Conservation (phyloP, 1,284 basidiomycete genomes). For the Ganoderma multipileum region DNA sequence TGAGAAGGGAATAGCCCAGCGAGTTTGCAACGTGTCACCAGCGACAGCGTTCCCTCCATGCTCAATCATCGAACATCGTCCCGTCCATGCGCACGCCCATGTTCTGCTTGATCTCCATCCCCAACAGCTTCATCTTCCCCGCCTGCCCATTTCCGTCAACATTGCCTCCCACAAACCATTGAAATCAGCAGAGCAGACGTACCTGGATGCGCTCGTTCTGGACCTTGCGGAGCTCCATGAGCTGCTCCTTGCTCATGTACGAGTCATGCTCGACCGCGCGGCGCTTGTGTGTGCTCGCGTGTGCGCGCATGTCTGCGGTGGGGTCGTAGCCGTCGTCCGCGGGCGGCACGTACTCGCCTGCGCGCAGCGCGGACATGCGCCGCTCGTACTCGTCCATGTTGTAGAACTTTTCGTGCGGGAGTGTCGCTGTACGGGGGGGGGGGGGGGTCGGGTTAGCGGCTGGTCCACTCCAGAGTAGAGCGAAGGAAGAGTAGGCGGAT, state of each 20-base stretch:
- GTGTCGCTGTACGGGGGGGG: conserved; percentile 61
- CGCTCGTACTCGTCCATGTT: conserved; percentile 82
- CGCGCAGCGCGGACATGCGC: conserved; percentile 81
- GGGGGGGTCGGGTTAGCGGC: conserved; percentile 10
- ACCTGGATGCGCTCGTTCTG: conserved; percentile 85
- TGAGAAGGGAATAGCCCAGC: not conserved
- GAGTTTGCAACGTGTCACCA: not conserved
- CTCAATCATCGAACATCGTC: conserved; percentile 53
- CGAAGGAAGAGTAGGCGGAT: too few relatives aligned
- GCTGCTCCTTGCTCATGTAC: conserved; percentile 78
- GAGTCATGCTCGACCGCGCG: conserved; percentile 67
- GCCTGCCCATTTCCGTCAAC: conserved; percentile 48
- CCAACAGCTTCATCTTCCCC: conserved; percentile 82
- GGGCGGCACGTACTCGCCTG: conserved; percentile 79
- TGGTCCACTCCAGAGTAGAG: not conserved
- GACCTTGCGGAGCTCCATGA: conserved; percentile 80
- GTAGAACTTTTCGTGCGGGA: conserved; percentile 93
- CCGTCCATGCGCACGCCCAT: conserved; percentile 86
- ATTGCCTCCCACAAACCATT: too few relatives aligned
- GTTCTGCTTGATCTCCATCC: conserved; percentile 82
- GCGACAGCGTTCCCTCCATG: conserved; percentile 16
- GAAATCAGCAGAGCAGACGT: conserved; percentile 23
- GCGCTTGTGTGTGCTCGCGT: conserved; percentile 71
- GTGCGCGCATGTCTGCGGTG: conserved; percentile 79
- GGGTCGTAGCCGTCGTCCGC: conserved; percentile 77